Evolutionary conservation across 345 rosid genomes (phyloP).

Genomic region (Turritis glabra): DNA sequence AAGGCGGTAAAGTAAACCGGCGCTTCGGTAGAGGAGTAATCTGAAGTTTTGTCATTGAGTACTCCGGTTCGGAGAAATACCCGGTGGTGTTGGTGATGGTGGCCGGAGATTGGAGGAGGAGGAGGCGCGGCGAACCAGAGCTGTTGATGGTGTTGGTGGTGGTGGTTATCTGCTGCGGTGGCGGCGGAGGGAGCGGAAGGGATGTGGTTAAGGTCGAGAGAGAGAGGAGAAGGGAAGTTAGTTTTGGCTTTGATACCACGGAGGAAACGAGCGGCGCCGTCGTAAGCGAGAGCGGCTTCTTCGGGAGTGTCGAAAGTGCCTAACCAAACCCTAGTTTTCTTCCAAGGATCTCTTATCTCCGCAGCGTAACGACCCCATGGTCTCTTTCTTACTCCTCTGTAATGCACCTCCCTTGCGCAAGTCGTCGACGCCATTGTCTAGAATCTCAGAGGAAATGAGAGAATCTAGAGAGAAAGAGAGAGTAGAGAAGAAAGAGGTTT

Average conservation of each 20-base stretch:
- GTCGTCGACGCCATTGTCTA: slow-evolving; percentile 56
- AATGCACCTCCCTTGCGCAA: slow-evolving; percentile 65
- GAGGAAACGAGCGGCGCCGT: slow-evolving; percentile 87
- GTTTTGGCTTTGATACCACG: slow-evolving; percentile 93
- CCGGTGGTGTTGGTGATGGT: slow-evolving; percentile 45
- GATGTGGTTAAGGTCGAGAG: slow-evolving; percentile 65
- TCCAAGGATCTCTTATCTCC: slow-evolving; percentile 97
- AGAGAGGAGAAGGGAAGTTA: slow-evolving; percentile 76
- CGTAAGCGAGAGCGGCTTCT: slow-evolving; percentile 96
- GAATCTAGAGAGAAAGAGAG: slow-evolving; percentile 1
- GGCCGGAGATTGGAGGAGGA: slow-evolving; percentile 19
- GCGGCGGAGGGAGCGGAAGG: slow-evolving; percentile 37
- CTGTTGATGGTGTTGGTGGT: slow-evolving; percentile 16
- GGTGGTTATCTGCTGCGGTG: slow-evolving; percentile 21
- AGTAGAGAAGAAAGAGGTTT: slow-evolving; percentile 16
- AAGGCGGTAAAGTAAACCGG: slow-evolving; percentile 25
- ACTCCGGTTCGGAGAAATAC: slow-evolving; percentile 66
- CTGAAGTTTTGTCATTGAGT: slow-evolving; percentile 46
- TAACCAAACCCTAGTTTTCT: slow-evolving; percentile 91
- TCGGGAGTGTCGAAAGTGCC: slow-evolving; percentile 98
- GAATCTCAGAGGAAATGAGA: slow-evolving; percentile 11
- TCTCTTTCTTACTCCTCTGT: slow-evolving; percentile 90
- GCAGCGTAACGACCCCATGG: slow-evolving; percentile 99
- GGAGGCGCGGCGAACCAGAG: slow-evolving; percentile 42
- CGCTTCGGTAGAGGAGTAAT: slow-evolving; percentile 7